Base-by-base conservation (phyloP, 108 stramenopile species). In the Fragilaria crotonensis region DNA sequence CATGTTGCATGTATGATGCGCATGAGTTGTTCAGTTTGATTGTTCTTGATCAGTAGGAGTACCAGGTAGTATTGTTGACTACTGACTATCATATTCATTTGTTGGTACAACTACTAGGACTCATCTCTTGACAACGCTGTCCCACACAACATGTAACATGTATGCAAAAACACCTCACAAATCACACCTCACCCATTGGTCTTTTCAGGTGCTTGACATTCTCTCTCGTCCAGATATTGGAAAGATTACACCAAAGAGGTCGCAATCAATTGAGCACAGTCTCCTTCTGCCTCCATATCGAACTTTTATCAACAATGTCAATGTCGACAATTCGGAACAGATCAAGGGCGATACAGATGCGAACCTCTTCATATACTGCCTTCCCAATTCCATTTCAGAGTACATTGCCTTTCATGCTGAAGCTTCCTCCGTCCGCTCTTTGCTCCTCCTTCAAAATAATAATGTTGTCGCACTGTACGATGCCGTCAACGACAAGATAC, bases 201-300 rank as follows among this genome's bases (percentile, higher is more conserved):
- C n/a, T n/a, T n/a, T n/a, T n/a, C 52, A 80, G 72, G 85, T 93
- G n/a, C 75, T 93, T 28, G 59, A 81, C 23, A 53, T 93, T 3
- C 47, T 89, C 48, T 56, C 81, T 27, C 65, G 68, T 26, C 67
- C 79, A 33, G 69, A 68, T 19, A 75, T 78, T 55, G 29, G 55
- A 54, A 54, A 64, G 47, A 81, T 94, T 31, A 28, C 48, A 23
- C 81, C 87, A 14, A 55, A 67, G 28, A 62, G 88, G 30, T 87
- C 85, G 0, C 81, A 81, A 52, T 47, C 69, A 22, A 70, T 94
- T 32, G 67, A 57, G 26, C 76, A 70, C 25, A 84, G 79, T 30
- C 66, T 94, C 18, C 51, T 78, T n/a, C 46, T 73, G 26, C 74
- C 87, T 5, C 92, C 88, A 0, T 75, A 80, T 63, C 77, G 92